phyloP scores from a whole-genome alignment of 306 rosid genomes.

The Chamaecrista fasciculata region DNA sequence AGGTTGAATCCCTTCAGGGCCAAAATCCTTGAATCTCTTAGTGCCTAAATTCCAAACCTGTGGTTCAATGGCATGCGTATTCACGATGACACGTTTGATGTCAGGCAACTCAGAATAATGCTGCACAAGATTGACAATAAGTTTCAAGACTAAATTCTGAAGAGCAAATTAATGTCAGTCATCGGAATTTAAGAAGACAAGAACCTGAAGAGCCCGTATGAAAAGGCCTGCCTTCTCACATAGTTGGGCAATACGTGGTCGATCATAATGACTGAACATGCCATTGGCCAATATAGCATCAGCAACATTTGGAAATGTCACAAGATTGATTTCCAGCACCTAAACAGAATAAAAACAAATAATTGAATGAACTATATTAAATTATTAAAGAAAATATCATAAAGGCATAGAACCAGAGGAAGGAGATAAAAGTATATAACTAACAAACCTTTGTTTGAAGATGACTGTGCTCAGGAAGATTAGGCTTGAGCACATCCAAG shows the following conservation, averaged over 20 bases:
- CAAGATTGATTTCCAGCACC: slow-evolving; percentile 96
- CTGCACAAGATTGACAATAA: slow-evolving; percentile 47
- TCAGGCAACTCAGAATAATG: slow-evolving; percentile 84
- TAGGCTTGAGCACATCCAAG: slow-evolving; percentile 91
- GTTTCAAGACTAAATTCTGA: slow-evolving; percentile 7
- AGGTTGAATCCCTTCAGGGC: slow-evolving; percentile 11
- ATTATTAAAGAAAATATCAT: not conserved
- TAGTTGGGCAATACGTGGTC: slow-evolving; percentile 91
- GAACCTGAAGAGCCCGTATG: slow-evolving; percentile 86
- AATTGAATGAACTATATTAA: not conserved
- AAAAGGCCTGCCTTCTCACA: slow-evolving; percentile 94
- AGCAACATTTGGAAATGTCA: slow-evolving; percentile 95
- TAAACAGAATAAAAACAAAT: slow-evolving; percentile 37
- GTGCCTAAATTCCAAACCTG: slow-evolving; percentile 56
- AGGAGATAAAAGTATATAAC: not conserved
- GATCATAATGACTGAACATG: slow-evolving; percentile 94
- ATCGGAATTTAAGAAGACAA: slow-evolving; percentile 25
- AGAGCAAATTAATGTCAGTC: not conserved
- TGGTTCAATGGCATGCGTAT: slow-evolving; percentile 95
- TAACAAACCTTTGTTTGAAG: slow-evolving; percentile 82
- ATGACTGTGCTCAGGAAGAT: slow-evolving; percentile 80
- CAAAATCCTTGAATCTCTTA: slow-evolving; percentile 9
- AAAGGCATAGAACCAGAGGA: not conserved
- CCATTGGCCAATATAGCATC: slow-evolving; percentile 97
- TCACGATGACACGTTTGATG: slow-evolving; percentile 79